Conservation (phyloP, 139 green algal genomes). For the Parachlorella kessleri region DNA sequence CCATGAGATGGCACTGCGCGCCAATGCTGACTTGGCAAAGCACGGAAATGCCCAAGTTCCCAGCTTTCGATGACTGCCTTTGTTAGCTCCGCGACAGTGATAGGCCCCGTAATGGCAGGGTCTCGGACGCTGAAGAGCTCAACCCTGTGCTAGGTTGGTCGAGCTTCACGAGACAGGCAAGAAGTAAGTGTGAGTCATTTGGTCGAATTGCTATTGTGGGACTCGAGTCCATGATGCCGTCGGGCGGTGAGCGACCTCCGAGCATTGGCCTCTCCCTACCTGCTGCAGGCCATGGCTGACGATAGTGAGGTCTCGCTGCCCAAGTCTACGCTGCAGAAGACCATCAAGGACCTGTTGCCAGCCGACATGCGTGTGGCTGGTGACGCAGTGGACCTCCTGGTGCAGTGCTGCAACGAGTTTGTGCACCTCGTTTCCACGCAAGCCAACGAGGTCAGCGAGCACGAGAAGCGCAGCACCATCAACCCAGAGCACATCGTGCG, state of each 20-base stretch:
- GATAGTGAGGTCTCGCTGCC: constrained; percentile 39
- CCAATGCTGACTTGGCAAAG: too few species aligned
- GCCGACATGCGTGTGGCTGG: constrained; percentile 45
- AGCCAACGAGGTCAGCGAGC: constrained; percentile 62
- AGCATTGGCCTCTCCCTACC: too few species aligned
- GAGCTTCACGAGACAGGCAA: neutral
- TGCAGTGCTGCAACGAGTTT: constrained; percentile 56
- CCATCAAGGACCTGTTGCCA: constrained; percentile 54
- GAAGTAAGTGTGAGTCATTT: too few species aligned
- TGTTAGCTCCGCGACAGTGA: too few species aligned
- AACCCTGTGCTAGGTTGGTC: neutral
- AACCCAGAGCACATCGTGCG: constrained; percentile 65
- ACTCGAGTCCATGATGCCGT: too few species aligned
- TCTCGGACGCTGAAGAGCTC: too few species aligned
- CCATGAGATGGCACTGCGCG: too few species aligned
- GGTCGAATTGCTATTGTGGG: too few species aligned
- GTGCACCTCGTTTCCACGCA: constrained; percentile 46
- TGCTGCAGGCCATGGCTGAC: neutral
- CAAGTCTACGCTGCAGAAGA: constrained; percentile 49
- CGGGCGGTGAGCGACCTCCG: too few species aligned
- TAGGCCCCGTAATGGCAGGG: too few species aligned
- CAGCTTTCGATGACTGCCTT: too few species aligned
- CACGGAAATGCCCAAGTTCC: too few species aligned
- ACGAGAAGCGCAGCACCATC: constrained; percentile 63
- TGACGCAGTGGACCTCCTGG: constrained; percentile 50